Base-by-base conservation (phyloP, 805 yeast genomes). In the Schwanniomyces vanrijiae region DNA sequence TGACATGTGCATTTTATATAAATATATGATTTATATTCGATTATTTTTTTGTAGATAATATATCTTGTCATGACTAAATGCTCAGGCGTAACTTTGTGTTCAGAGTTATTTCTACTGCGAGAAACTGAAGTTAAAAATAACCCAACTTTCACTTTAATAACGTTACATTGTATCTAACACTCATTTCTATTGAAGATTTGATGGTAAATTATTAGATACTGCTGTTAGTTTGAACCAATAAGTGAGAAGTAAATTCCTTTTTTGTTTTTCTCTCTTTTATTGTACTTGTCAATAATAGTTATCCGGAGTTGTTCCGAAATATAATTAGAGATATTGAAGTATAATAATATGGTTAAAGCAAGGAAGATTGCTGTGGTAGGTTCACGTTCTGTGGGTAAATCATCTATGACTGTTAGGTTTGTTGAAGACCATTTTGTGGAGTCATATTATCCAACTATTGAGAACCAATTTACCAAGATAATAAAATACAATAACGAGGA, bases 391-490 rank as follows among this genome's bases (percentile, higher is more conserved):
- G 96, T 90, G 20, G 96, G 96, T 1, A 85, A 90, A 67, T 88
- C 96, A 25, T 85, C 96, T 1, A 71, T 90, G 71, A 85, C 90
- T 1, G 89, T 88, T 9, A 83, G 90, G 55, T 90, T 83, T 63
- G 92, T 87, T 5, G 96, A 90, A 59, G 87, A 88, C 56, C 92
- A 88, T 60, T 90, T 90, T 62, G 87, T 88, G 20, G 97, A 90
- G 65, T 78, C 86, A 28, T 90, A 90, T 67, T 90, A 89, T 65
- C 97, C 97, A 25, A 90, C 97, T 5, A 88, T 88, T 51, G 95
- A 89, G 63, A 89, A 88, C 66, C 91, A 87, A 65, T 88, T 87
- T 66, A 76, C 83, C 60, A 89, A 87, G 62, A 75, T 77, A 29
- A 76, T 90, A 59, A 76, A 75, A 48, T 81, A 85, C 64, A 80